Percentiles rank a stretch among this genome's conserved stretches.
Evolutionary conservation across 2,329 filamentous ascomycete species (phyloP).

Genomic region (Fusarium bactridioides): DNA sequence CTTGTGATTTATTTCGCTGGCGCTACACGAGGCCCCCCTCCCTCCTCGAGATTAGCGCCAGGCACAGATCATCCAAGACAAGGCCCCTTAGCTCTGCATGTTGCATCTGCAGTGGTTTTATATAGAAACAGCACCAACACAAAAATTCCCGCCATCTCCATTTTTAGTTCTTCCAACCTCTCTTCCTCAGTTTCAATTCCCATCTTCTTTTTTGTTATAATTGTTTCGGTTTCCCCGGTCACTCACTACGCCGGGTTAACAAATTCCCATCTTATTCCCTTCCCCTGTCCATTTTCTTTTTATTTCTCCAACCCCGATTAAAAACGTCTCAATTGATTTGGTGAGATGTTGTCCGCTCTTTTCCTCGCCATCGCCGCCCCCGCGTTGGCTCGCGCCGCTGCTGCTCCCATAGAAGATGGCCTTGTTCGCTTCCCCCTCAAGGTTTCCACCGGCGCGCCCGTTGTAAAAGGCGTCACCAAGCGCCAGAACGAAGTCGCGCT

Average conservation of each 20-base stretch:
- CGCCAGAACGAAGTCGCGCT: conserved; percentile 43
- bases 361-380: conserved; percentile 43
- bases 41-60: conserved; percentile 17
- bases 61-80: conserved; percentile 6
- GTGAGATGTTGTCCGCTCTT: conserved; percentile 44
- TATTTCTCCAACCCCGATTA: not conserved
- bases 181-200: not conserved
- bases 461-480: conserved; percentile 40
- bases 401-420: conserved; percentile 28
- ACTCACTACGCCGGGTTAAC: conserved; percentile 40
- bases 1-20: not conserved
- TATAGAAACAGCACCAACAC: conserved; percentile 15
- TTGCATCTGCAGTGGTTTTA: conserved; percentile 3
- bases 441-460: conserved; percentile 40
- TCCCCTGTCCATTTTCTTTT: not conserved
- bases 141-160: conserved; percentile 15
- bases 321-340: not conserved
- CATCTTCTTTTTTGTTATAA: not conserved
- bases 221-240: conserved; percentile 30
- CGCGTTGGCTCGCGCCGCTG: conserved; percentile 35
- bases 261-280: conserved; percentile 13
- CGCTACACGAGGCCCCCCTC: conserved; percentile 2
- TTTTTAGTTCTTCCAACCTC: conserved; percentile 12
- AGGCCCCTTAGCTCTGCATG: not conserved
- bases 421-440: conserved; percentile 44